Conservation (phyloP, 306 rosid genomes). For the Glycine soja region DNA sequence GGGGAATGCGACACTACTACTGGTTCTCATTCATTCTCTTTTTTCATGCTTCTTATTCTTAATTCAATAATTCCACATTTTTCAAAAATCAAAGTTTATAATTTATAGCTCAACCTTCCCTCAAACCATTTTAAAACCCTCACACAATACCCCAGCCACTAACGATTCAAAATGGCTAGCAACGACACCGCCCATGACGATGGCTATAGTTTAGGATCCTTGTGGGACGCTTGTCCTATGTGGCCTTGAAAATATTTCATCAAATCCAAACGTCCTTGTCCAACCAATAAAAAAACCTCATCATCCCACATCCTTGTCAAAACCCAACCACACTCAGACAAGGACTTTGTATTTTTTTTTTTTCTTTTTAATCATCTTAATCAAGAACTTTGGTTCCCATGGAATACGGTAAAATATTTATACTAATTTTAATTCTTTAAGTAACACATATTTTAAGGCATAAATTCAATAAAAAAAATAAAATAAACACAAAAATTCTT, state of each 20-base stretch:
- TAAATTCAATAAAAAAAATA: too few relatives aligned
- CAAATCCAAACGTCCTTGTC: neutral
- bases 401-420: too few relatives aligned
- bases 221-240: constrained; percentile 42
- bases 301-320: constrained; percentile 17
- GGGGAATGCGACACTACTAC: neutral
- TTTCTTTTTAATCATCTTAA: too few relatives aligned
- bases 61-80: neutral
- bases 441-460: too few relatives aligned
- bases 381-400: too few relatives aligned
- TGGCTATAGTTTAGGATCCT: neutral
- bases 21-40: neutral
- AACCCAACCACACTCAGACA: constrained; percentile 40
- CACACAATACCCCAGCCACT: too few relatives aligned
- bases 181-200: constrained; percentile 42
- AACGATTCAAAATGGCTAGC: too few relatives aligned
- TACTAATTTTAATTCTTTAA: too few relatives aligned
- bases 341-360: neutral
- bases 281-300: neutral
- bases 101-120: too few relatives aligned
- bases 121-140: too few relatives aligned
- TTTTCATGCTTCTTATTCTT: neutral
- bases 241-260: neutral
- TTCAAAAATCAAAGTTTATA: too few relatives aligned
- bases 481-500: too few relatives aligned